A percentile compares a stretch with the other conserved stretches of the same genome.
phyloP scores from a whole-genome alignment of 2,329 filamentous ascomycete genomes.

The Aspergillaceae sp. region DNA sequence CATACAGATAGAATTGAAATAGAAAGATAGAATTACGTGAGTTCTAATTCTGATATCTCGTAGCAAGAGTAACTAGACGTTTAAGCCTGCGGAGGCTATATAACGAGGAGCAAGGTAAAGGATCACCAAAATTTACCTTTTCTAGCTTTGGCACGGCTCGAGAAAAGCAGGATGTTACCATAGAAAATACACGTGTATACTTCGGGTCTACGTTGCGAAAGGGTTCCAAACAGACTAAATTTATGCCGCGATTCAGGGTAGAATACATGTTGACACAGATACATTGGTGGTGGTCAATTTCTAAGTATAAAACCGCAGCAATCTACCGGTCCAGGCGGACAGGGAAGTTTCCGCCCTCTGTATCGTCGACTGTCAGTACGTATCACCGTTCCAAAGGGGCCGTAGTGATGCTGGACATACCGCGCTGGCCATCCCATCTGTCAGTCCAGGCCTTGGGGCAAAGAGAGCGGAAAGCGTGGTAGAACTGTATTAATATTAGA shows the following conservation, averaged over 20 bases:
- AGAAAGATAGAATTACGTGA: neutral
- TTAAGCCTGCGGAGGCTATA: no score
- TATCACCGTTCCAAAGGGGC: neutral
- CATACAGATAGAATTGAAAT: conserved; percentile 1
- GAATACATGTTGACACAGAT: conserved; percentile 31
- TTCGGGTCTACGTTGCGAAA: neutral
- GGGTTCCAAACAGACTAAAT: conserved; percentile 15
- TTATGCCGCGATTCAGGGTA: conserved; percentile 26
- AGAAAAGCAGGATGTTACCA: no score
- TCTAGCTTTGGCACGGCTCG: no score
- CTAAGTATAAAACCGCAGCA: conserved; percentile 14
- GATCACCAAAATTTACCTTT: no score
- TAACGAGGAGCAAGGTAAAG: no score
- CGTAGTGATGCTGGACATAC: conserved; percentile 44
- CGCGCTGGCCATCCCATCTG: conserved; percentile 96
- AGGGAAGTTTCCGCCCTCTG: conserved; percentile 51
- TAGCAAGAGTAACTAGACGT: no score
- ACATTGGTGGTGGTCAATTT: conserved; percentile 17
- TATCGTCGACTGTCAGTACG: conserved; percentile 1
- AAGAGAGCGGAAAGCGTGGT: conserved; percentile 89
- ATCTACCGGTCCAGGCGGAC: conserved; percentile 40
- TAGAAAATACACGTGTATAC: no score
- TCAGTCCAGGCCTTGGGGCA: conserved; percentile 92
- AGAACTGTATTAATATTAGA: conserved; percentile 57
- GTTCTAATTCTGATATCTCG: no score